These are phyloP conservation scores for Stramenopiles sp. DNA, from an alignment of 352 stramenopile genomes.

Conservation along the genomic window DNA sequence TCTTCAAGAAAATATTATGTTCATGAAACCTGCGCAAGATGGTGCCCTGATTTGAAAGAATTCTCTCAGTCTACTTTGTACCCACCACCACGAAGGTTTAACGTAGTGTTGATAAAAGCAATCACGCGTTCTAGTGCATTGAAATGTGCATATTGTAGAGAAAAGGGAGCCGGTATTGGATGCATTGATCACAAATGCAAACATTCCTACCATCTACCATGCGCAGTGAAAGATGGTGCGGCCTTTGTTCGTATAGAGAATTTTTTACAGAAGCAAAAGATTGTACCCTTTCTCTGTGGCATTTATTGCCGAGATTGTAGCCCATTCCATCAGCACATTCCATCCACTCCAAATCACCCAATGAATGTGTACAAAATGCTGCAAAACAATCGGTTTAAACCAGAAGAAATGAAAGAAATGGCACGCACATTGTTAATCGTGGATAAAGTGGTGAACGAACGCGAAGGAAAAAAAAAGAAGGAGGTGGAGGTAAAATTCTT, in stretches of 20 bases:
- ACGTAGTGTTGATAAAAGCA: neutral
- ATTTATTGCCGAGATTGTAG: neutral
- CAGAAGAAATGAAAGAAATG: neutral
- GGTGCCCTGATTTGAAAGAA: neutral
- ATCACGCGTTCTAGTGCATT: neutral
- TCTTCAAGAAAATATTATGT: neutral
- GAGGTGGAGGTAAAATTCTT: neutral
- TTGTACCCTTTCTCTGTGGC: neutral
- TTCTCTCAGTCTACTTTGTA: neutral
- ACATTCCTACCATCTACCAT: neutral
- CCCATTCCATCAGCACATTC: neutral
- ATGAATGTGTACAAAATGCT: neutral
- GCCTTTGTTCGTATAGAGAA: neutral
- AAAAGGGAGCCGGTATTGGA: neutral
- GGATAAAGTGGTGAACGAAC: neutral
- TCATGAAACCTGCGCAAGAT: neutral
- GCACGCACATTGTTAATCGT: neutral
- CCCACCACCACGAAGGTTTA: neutral
- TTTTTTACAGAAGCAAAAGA: neutral
- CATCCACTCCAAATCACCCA: neutral
- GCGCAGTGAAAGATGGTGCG: neutral
- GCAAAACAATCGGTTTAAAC: neutral
- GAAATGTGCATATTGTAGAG: neutral
- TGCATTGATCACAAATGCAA: neutral
- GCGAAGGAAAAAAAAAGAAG: neutral